phyloP scores from a whole-genome alignment of 306 rosid species.

The Vigna hirtella region DNA sequence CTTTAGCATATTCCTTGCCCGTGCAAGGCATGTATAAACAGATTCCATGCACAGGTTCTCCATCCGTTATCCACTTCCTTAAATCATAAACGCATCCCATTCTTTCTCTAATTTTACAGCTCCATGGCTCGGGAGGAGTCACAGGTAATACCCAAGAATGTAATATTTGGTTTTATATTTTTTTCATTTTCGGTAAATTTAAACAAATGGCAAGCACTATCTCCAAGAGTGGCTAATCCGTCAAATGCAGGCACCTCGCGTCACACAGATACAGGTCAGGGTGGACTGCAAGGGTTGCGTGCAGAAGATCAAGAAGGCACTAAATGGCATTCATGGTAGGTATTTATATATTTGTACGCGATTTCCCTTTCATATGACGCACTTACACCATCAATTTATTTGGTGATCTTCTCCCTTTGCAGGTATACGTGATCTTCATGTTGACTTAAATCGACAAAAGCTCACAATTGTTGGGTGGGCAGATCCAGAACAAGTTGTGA shows the following conservation, averaged over 20 bases:
- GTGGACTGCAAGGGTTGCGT: conserved; percentile 97
- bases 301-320: conserved; percentile 84
- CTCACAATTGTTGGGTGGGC: conserved; percentile 86
- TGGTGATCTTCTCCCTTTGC: conserved; percentile 34
- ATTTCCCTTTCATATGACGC: conserved; percentile 19
- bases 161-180: neutral
- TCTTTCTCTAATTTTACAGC: conserved; percentile 46
- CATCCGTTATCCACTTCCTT: conserved; percentile 48
- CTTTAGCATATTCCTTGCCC: conserved; percentile 71
- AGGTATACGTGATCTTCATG: conserved; percentile 81
- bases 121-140: conserved; percentile 67
- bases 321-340: conserved; percentile 77
- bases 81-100: conserved; percentile 32
- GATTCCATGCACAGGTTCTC: conserved; percentile 66
- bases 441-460: conserved; percentile 74
- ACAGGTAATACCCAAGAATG: conserved; percentile 57
- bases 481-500: conserved; percentile 76
- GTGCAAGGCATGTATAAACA: conserved; percentile 41
- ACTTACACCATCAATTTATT: neutral
- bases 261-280: conserved; percentile 82
- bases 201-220: conserved; percentile 3
- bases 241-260: conserved; percentile 69
- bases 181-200: neutral
- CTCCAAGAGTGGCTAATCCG: conserved; percentile 22
- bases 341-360: neutral